Evolutionary conservation across 768 basidiomycete genomes (phyloP).

Genomic region (Russula emetica): DNA sequence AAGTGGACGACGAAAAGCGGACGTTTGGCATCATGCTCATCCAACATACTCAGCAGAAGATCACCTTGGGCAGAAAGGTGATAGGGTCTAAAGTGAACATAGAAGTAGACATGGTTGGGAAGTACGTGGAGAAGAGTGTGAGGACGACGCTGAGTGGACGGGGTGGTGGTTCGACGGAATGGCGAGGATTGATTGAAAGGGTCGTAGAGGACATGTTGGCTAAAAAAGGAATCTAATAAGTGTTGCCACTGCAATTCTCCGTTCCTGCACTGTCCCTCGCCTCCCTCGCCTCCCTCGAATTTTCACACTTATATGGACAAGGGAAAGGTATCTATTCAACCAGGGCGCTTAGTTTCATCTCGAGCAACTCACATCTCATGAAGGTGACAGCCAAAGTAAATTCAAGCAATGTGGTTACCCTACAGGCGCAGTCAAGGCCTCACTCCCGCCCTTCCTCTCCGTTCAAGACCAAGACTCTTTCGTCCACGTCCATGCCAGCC

Average conservation of each 20-base stretch:
- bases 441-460: constrained; percentile 50
- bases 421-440: constrained; percentile 27
- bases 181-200: constrained; percentile 48
- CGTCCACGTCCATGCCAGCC: constrained; percentile 28
- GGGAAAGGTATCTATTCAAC: constrained; percentile 23
- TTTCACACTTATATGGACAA: constrained; percentile 22
- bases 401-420: constrained; percentile 34
- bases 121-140: constrained; percentile 86
- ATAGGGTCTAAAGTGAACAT: constrained; percentile 86
- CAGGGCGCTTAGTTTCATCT: not conserved
- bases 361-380: constrained; percentile 2
- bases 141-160: constrained; percentile 57
- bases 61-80: constrained; percentile 70
- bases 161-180: constrained; percentile 42
- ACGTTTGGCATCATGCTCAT: constrained; percentile 93
- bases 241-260: not conserved
- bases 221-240: constrained; percentile 39
- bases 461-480: constrained; percentile 36
- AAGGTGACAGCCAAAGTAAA: constrained; percentile 55
- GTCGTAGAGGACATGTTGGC: constrained; percentile 53
- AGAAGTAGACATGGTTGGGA: constrained; percentile 93
- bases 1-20: constrained; percentile 56
- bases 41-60: constrained; percentile 85
- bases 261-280: too few species aligned
- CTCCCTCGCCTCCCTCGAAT: not conserved